Evolutionary conservation across 1,139 yeast genomes (phyloP), one percentile per base, ranked within the genome.

Genomic region (Zygotorulaspora mrakii): DNA sequence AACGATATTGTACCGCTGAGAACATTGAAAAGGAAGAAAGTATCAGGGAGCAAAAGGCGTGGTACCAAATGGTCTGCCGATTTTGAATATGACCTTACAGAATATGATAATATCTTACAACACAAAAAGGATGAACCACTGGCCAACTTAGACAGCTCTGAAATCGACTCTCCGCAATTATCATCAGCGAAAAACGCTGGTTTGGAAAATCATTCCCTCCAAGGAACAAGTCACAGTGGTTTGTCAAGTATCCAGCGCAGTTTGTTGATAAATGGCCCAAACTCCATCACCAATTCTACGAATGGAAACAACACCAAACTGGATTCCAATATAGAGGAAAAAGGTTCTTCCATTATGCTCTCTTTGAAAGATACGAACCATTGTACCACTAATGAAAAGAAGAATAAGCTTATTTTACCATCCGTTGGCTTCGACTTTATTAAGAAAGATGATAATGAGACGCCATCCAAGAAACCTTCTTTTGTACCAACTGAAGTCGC

Each of bases 391-490:
- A n/a, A n/a, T n/a, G n/a, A n/a, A 9, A 17, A 37, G 12, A 41
- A 35, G 25, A 32, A 42, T 7, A 45, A 41, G 24, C 33, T 40
- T 22, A 36, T 55, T 7, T 28, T 45, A 16, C 63, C 63, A 5
- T 55, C 62, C 3, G 41, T 48, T 1, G 62, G 61, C 2, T 59
- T 59, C 30, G 59, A 57, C 40, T 59, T 59, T 29, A 35, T 55
- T 9, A 52, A 49, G 22, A 38, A 49, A n/a, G 39, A 36, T 18
- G 53, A 47, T 9, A 38, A 36, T 18, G 53, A 47, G 8, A 46
- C 53, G 3, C 53, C 54, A 5, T 40, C 54, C 1, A 48, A 49
- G 35, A 42, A 40, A 21, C 3, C 21, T 6, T 3, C 33, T 4
- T 5, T 8, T 13, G 25, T 12, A 17, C 5, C 31, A 20, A 3